These are phyloP conservation scores for Hymenoscyphus fraxineus DNA, from an alignment of 2,329 filamentous ascomycete genomes.

Conservation along the genomic window DNA sequence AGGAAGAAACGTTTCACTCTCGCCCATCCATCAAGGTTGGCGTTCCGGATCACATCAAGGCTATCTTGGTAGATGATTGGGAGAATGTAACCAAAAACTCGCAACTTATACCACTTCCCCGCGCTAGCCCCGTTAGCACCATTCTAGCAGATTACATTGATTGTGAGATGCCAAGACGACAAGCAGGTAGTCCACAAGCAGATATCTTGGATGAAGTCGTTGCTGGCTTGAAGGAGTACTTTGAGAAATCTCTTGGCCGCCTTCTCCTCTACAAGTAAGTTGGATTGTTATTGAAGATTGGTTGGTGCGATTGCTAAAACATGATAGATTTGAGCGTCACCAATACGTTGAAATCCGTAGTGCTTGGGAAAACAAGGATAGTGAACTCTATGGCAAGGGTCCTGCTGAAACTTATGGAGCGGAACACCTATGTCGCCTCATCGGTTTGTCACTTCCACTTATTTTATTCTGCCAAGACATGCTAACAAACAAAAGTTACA, in stretches of 20 bases:
- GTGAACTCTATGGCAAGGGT: slow-evolving; percentile 64
- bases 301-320: slow-evolving; percentile 25
- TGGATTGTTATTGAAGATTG: not conserved
- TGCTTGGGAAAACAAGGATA: slow-evolving; percentile 59
- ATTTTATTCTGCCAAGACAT: not conserved
- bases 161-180: slow-evolving; percentile 64
- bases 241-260: slow-evolving; percentile 82
- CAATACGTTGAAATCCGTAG: slow-evolving; percentile 80
- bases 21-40: slow-evolving; percentile 82
- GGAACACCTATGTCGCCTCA: slow-evolving; percentile 83
- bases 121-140: slow-evolving; percentile 66
- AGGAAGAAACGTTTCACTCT: slow-evolving; percentile 86
- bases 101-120: slow-evolving; percentile 81
- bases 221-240: slow-evolving; percentile 84
- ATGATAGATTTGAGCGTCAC: slow-evolving; percentile 75
- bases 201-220: slow-evolving; percentile 90
- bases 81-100: slow-evolving; percentile 96
- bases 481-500: slow-evolving; percentile 55
- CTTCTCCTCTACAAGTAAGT: slow-evolving; percentile 76
- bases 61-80: slow-evolving; percentile 94
- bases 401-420: slow-evolving; percentile 84
- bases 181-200: slow-evolving; percentile 63
- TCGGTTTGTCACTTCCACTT: slow-evolving; percentile 58
- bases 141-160: slow-evolving; percentile 79
- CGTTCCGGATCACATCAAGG: slow-evolving; percentile 87